Evolutionary conservation across 2,329 filamentous ascomycete genomes (phyloP), one percentile per base, ranked within the genome.

Genomic region (Sphaerulina vaccinii): DNA sequence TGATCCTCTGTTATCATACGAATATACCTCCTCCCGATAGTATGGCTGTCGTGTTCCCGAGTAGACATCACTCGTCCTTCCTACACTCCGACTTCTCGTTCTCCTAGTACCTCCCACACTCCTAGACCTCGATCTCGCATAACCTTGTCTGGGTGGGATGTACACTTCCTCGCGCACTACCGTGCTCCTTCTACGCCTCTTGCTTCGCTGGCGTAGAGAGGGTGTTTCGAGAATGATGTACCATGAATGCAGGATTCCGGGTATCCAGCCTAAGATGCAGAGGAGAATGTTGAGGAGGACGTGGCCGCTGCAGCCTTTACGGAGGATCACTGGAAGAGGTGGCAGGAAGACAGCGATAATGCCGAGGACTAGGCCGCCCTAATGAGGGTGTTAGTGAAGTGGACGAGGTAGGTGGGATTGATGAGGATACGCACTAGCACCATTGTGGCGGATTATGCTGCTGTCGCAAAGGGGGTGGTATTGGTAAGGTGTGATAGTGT

Each of bases 251-350:
- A 57, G 13, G 23, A 57, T 43, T 5, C 51, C 56, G 1, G 63
- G 66, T 15, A 69, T 56, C 72, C 81, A 85, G 72, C 80, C 84
- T 62, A 90, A 77, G 64, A 89, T 82, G 62, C 88, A 93, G 72
- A 95, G 44, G 54, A 54, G 79, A 73, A 95, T 89, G 84, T 93
- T 95, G 81, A 95, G 91, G 73, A 91, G 77, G 66, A 95, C 78
- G 70, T 93, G 86, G 62, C 83, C 82, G 69, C 84, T 85, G 75
- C 90, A 95, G 66, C 90, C 90, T 61, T 85, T 82, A 82, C 95
- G 89, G 61, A 95, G 84, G 79, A 95, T 90, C 70, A 95, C 90
- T 75, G 89, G 88, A 41, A 95, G 75, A 69, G 90, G 90, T 48
- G 90, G 90, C 62, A 95, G 82, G 52, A 59, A 52, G 48, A 59